phyloP scores from a whole-genome alignment of 106 monocot species.

The Chionographis japonica region DNA sequence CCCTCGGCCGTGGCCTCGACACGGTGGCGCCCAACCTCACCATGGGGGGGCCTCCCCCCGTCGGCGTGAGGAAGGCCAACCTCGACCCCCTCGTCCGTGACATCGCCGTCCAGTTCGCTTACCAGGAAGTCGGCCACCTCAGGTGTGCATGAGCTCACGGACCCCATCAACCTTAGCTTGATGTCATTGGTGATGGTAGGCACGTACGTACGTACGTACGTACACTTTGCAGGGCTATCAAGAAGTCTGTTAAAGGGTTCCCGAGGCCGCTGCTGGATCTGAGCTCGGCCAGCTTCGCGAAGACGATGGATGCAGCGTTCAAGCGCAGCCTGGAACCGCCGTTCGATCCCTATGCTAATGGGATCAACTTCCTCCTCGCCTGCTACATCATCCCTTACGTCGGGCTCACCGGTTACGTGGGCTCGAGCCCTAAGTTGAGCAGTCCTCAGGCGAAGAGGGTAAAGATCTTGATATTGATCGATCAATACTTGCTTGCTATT shows the following conservation, averaged over 20 bases:
- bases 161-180: no score
- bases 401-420: conserved; percentile 60
- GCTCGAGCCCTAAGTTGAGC: conserved; percentile 33
- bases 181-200: no score
- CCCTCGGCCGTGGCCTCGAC: conserved; percentile 58
- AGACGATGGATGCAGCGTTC: conserved; percentile 35
- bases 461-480: no score
- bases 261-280: conserved; percentile 61
- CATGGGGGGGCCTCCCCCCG: conserved; percentile 50
- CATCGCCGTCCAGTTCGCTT: conserved; percentile 50
- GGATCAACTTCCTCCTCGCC: conserved; percentile 41
- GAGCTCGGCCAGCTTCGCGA: conserved; percentile 42
- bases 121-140: conserved; percentile 74
- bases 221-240: conserved; percentile 36
- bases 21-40: conserved; percentile 31
- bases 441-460: conserved; percentile 36
- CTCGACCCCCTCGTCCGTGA: conserved; percentile 31
- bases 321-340: conserved; percentile 25
- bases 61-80: conserved; percentile 46
- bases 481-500: no score
- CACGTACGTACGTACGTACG: no score
- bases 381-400: conserved; percentile 63
- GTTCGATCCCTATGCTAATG: conserved; percentile 64
- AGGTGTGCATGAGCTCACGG: conserved; percentile 10
- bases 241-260: conserved; percentile 48